phyloP scores from a whole-genome alignment of 2,329 filamentous ascomycete species.

The Stagonosporopsis vannaccii region DNA sequence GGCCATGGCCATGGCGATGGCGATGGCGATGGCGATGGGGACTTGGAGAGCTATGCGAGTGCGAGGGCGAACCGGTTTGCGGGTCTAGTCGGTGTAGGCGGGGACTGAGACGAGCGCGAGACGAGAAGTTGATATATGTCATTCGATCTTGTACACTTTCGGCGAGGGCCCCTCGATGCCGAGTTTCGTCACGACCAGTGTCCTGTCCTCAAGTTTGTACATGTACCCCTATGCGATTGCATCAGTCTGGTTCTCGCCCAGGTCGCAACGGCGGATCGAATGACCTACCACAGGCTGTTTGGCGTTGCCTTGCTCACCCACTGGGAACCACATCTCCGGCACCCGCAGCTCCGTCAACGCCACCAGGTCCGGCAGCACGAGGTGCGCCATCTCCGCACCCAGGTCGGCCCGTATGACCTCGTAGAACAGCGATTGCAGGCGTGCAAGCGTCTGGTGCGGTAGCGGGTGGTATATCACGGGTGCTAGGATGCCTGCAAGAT shows the following conservation, averaged over 20 bases:
- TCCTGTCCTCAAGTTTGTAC: not conserved
- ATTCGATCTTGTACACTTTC: not conserved
- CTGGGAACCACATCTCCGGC: not conserved
- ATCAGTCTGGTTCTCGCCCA: not conserved
- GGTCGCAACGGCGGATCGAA: not conserved
- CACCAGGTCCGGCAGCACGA: not conserved
- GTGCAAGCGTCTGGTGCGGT: not conserved
- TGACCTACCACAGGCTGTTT: not conserved
- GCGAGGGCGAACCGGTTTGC: conserved; percentile 55
- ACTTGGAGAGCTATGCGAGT: conserved; percentile 44
- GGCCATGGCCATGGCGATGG: too few species aligned
- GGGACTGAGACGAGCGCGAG: not conserved
- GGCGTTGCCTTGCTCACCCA: not conserved
- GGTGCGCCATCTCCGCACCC: not conserved
- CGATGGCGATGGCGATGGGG: too few species aligned
- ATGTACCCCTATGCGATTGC: not conserved
- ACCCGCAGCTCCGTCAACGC: not conserved
- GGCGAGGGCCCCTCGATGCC: not conserved
- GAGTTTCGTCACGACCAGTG: not conserved
- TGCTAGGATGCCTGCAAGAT: not conserved
- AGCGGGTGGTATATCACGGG: not conserved
- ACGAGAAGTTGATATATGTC: too few species aligned
- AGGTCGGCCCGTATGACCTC: not conserved
- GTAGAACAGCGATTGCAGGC: not conserved
- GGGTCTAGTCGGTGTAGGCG: conserved; percentile 31